Base-by-base conservation (phyloP, 257 asterid species). In the Gentiana dahurica region DNA sequence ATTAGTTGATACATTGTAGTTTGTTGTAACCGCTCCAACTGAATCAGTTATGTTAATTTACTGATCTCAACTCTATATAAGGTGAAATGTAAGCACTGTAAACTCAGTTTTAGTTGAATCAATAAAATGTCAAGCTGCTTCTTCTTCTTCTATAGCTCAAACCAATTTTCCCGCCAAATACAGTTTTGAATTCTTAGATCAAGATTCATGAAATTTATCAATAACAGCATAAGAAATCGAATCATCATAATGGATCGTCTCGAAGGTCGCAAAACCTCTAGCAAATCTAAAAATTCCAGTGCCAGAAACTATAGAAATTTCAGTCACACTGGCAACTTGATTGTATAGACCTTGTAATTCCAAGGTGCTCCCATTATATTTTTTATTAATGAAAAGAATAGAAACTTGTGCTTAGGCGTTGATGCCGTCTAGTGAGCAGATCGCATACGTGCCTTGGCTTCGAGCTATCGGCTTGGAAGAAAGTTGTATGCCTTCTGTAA, bases 231-330 rank as follows among this genome's bases (percentile, higher is more conserved):
- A 8, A 5, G 8, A 4, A 39, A 39, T 39, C 0, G 45, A 39
- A 4, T 5, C 45, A 39, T 39, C 45, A 39, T 39, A 1, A 39
- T 8, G 45, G 8, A 39, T 39, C 11, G 61, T 57, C 37, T 57
- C 61, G 5, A 57, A 5, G 12, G 61, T 57, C 32, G 52, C 52
- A 44, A 39, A 57, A 15, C 61, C 61, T 15, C 41, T 1, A 10
- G 41, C 61, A 57, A 43, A 57, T n/a, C 61, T 13, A 37, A 57
- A 57, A 2, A 39, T 57, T 5, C 61, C 52, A 24, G 61, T 57
- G 37, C 61, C 61, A 2, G 51, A 49, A 1, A 57, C 61, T 10
- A 57, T 32, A 11, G 61, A 49, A 50, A 57, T 51, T 37, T 57
- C 61, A 2, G 51, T 36, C 4, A 39, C 61, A 10, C 15, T 57